These are phyloP conservation scores for Vairimorpha apis DNA, from an alignment of 371 early-diverging fungal genomes.

Conservation along the genomic window DNA sequence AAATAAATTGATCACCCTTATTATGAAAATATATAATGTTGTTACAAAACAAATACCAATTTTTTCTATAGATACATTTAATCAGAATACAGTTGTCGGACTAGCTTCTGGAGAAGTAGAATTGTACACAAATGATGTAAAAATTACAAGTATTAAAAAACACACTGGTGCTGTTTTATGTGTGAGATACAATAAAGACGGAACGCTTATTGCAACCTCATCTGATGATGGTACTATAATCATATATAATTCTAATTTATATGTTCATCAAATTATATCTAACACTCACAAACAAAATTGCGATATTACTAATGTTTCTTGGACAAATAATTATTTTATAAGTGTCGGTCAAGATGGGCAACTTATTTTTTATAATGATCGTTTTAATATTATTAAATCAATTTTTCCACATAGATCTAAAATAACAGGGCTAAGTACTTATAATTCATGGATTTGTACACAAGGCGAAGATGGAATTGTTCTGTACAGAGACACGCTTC, in stretches of 20 bases:
- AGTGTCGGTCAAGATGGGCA: slow-evolving; percentile 59
- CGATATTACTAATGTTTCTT: slow-evolving; percentile 53
- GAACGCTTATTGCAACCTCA: slow-evolving; percentile 48
- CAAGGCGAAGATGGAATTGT: slow-evolving; percentile 55
- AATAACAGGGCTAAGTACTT: slow-evolving; percentile 52
- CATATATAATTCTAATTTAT: slow-evolving; percentile 36
- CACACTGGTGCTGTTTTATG: slow-evolving; percentile 58
- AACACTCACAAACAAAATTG: slow-evolving; percentile 43
- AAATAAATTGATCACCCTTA: slow-evolving; percentile 2
- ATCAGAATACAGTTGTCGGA: not conserved
- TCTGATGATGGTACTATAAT: slow-evolving; percentile 59
- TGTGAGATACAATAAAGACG: slow-evolving; percentile 50
- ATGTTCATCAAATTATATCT: too few species aligned
- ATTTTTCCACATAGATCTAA: slow-evolving; percentile 47
- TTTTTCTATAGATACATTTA: slow-evolving; percentile 42
- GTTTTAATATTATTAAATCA: slow-evolving; percentile 16
- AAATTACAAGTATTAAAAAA: slow-evolving; percentile 37
- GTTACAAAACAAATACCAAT: slow-evolving; percentile 34
- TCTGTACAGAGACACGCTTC: slow-evolving; percentile 42
- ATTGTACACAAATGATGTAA: slow-evolving; percentile 30
- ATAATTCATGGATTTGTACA: slow-evolving; percentile 42
- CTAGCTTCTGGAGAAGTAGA: slow-evolving; percentile 47
- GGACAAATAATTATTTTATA: slow-evolving; percentile 45
- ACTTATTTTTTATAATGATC: slow-evolving; percentile 45
- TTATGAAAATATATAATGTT: slow-evolving; percentile 42